phyloP scores from a whole-genome alignment of 2,329 filamentous ascomycete genomes.

The Myriosclerotinia duriaeana region DNA sequence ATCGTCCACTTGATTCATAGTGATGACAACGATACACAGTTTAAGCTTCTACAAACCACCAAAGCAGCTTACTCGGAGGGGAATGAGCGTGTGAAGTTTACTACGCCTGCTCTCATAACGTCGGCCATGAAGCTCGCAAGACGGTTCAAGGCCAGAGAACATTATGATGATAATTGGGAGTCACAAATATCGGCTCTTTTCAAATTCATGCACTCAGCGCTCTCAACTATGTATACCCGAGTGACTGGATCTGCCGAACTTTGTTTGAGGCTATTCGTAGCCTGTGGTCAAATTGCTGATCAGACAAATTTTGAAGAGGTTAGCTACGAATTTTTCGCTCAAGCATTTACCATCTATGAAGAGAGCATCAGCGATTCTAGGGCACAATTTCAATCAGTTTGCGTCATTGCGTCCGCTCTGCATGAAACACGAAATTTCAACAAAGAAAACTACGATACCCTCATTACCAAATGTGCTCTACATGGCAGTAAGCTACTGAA shows the following conservation, averaged over 20 bases:
- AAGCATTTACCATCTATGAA: slow-evolving; percentile 97
- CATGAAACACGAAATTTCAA: slow-evolving; percentile 88
- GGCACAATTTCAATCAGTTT: slow-evolving; percentile 97
- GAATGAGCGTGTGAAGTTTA: slow-evolving; percentile 93
- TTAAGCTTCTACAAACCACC: slow-evolving; percentile 85
- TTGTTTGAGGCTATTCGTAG: slow-evolving; percentile 82
- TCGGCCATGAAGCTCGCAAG: slow-evolving; percentile 86
- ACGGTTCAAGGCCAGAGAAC: slow-evolving; percentile 85
- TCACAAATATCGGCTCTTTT: slow-evolving; percentile 77
- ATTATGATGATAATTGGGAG: slow-evolving; percentile 75
- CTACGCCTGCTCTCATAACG: slow-evolving; percentile 88
- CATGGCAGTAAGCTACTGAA: slow-evolving; percentile 96
- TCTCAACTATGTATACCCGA: slow-evolving; percentile 84
- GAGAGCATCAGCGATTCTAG: slow-evolving; percentile 93
- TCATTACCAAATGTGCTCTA: slow-evolving; percentile 96
- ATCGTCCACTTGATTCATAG: slow-evolving; percentile 85
- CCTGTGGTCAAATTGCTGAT: slow-evolving; percentile 89
- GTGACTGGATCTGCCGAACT: slow-evolving; percentile 84
- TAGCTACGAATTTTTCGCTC: slow-evolving; percentile 96
- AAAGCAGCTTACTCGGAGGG: slow-evolving; percentile 86
- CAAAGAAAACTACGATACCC: slow-evolving; percentile 96
- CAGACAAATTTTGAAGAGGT: slow-evolving; percentile 92
- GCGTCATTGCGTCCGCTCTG: slow-evolving; percentile 84
- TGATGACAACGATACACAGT: slow-evolving; percentile 87
- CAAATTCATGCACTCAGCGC: slow-evolving; percentile 89